These are phyloP conservation scores for Phytopythium chamaehyphon DNA, from an alignment of 352 stramenopile genomes.

Conservation along the genomic window DNA sequence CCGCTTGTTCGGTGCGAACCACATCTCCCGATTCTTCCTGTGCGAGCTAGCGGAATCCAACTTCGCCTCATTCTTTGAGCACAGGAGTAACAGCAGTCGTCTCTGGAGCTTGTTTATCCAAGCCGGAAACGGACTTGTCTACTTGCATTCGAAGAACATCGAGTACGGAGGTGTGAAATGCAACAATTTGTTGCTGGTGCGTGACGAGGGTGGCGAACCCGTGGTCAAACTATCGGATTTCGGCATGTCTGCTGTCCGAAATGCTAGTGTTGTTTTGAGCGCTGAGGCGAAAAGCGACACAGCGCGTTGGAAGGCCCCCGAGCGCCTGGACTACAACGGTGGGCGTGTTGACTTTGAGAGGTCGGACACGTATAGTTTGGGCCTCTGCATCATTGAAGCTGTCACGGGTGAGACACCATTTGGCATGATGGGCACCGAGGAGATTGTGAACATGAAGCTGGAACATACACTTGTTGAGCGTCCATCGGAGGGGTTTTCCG, in stretches of 20 bases:
- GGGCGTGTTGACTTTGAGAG: neutral
- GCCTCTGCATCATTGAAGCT: neutral
- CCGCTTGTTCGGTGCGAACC: constrained; percentile 24
- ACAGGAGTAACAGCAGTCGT: neutral
- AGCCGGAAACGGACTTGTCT: constrained; percentile 19
- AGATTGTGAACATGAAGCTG: neutral
- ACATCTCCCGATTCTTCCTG: constrained; percentile 17
- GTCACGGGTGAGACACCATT: neutral
- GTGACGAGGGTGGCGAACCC: constrained; percentile 8
- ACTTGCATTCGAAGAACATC: constrained; percentile 29
- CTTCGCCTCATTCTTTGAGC: constrained; percentile 1
- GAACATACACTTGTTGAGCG: neutral
- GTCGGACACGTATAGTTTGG: neutral
- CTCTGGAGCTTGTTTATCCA: constrained; percentile 10
- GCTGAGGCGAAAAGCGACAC: neutral
- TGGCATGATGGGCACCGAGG: neutral
- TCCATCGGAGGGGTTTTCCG: too few species aligned
- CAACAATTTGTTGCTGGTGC: constrained; percentile 32
- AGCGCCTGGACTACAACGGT: neutral
- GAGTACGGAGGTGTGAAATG: constrained; percentile 28
- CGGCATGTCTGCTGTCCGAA: neutral
- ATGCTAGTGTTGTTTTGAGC: neutral
- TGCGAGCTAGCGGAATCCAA: constrained; percentile 11
- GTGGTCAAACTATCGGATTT: constrained; percentile 10
- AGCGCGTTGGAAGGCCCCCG: constrained; percentile 3